Evolutionary conservation across 1,284 basidiomycete species (phyloP).

Genomic region (Omphalotus olearius): DNA sequence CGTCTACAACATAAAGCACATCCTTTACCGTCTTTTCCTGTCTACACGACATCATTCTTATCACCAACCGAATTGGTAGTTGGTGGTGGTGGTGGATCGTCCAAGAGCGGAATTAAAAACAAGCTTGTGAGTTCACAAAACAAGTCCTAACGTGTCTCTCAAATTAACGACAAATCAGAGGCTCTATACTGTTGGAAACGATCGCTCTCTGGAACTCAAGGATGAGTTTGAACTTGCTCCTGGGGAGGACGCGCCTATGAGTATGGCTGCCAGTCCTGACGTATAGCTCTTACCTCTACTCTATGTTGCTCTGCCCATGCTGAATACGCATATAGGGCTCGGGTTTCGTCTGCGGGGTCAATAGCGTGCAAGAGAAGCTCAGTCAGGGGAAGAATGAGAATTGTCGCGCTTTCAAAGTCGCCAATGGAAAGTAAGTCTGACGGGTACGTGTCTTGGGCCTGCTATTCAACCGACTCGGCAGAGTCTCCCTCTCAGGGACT

Average conservation of each 20-base stretch:
- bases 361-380: constrained; percentile 64
- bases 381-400: constrained; percentile 74
- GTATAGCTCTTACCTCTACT: constrained; percentile 33
- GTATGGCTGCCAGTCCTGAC: constrained; percentile 69
- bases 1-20: constrained; percentile 79
- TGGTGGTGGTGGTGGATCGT: constrained; percentile 85
- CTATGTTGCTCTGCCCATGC: neutral
- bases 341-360: constrained; percentile 80
- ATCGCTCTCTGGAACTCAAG: constrained; percentile 54
- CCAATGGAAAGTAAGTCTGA: constrained; percentile 51
- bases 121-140: constrained; percentile 66
- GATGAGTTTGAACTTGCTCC: constrained; percentile 72
- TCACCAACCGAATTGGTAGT: constrained; percentile 72
- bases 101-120: constrained; percentile 86
- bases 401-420: constrained; percentile 67
- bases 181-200: constrained; percentile 64
- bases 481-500: constrained; percentile 50
- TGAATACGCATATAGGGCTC: constrained; percentile 27
- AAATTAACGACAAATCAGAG: constrained; percentile 39
- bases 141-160: constrained; percentile 2
- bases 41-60: constrained; percentile 85
- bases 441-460: neutral
- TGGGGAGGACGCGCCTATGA: constrained; percentile 92
- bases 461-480: constrained; percentile 23
- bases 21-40: constrained; percentile 73